phyloP scores from a whole-genome alignment of 1,284 basidiomycete genomes.

The Melampsora americana region DNA sequence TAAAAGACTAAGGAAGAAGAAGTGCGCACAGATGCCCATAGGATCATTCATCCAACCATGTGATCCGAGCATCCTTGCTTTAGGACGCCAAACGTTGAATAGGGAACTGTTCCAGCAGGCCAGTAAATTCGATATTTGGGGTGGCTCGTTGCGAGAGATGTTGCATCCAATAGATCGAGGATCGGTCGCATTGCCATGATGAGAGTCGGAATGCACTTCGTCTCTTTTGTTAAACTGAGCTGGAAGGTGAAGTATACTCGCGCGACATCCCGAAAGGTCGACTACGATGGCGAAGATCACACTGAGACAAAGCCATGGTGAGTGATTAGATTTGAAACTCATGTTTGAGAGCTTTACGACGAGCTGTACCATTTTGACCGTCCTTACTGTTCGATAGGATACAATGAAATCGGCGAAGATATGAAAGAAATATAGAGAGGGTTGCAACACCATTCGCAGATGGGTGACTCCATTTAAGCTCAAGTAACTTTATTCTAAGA shows the following conservation, averaged over 20 bases:
- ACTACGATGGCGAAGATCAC: background rate
- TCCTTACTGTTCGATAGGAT: too few relatives aligned
- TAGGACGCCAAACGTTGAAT: conserved; percentile 47
- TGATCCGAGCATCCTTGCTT: conserved; percentile 47
- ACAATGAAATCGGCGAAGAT: too few relatives aligned
- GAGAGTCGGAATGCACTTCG: background rate
- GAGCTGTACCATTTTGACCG: too few relatives aligned
- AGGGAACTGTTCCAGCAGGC: conserved; percentile 47
- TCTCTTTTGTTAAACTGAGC: background rate
- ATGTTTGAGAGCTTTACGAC: too few relatives aligned
- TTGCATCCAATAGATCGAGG: conserved; percentile 10
- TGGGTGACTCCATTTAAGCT: too few relatives aligned
- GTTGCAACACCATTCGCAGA: too few relatives aligned
- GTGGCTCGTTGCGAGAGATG: conserved; percentile 34
- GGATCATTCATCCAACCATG: conserved; percentile 50
- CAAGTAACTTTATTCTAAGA: too few relatives aligned
- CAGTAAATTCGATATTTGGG: conserved; percentile 42
- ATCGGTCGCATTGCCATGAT: background rate
- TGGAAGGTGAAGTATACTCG: background rate
- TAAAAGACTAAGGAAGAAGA: background rate
- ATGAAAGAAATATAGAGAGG: too few relatives aligned
- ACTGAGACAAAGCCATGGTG: background rate
- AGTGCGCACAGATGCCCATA: conserved; percentile 47
- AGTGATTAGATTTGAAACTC: background rate
- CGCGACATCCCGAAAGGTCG: background rate